Evolutionary conservation across 257 asterid genomes (phyloP), one percentile per base, ranked within the genome.

Genomic region (Apocynum venetum): DNA sequence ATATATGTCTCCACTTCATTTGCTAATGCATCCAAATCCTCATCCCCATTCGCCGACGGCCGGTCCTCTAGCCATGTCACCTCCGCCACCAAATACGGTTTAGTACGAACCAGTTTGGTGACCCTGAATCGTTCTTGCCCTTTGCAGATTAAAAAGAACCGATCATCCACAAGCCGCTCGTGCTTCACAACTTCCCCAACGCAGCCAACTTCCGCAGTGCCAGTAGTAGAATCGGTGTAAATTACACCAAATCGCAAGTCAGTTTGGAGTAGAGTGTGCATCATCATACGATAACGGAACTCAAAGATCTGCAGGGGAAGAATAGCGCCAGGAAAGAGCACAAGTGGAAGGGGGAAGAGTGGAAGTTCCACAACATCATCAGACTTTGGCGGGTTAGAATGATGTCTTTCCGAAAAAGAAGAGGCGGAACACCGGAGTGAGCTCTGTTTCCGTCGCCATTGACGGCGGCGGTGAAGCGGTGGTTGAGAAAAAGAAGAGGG

Each of bases 181-280:
- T 95, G 98, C 73, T 93, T 93, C 70, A 95, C 88, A 13, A 95
- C 90, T 57, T 95, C 98, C 13, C 98, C 99, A 57, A 95, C 99
- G 87, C 99, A 95, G 52, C 99, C 99, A 12, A 95, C 97, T 57
- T 89, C 97, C 63, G 97, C 90, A 36, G 92, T 86, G 38, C 98
- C 99, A 57, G 97, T 81, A 72, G 96, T 73, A 71, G 96, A 81
- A 78, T 95, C 99, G 63, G 97, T 80, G 91, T 91, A 95, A 77
- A 95, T 95, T 10, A 93, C 97, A 56, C 99, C 99, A 87, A 95
- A 95, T 4, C 99, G 96, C 78, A 93, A 96, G 89, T 95, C 99
- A 57, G 97, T 90, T 43, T 95, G 97, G 76, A 95, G 96, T 59
- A 95, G 94, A 4, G 99, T 95, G 83, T 95, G 99, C 99, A 95